Evolutionary conservation across 352 stramenopile species (phyloP).

Genomic region (Pythium aquatile): DNA sequence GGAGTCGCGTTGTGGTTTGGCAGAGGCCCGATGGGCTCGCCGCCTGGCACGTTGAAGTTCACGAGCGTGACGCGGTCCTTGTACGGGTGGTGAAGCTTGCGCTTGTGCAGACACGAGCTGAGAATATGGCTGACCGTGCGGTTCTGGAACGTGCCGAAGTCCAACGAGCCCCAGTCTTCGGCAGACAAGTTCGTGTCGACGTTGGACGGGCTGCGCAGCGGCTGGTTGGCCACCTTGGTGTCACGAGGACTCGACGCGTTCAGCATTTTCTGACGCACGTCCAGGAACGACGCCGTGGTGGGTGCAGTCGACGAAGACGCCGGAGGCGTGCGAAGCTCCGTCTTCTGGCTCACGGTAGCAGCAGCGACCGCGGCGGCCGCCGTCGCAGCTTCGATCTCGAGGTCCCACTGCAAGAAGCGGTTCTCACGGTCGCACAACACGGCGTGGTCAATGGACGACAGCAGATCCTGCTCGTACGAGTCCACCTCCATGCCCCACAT

Average conservation of each 20-base stretch:
- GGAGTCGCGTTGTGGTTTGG: constrained; percentile 9
- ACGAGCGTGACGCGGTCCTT: constrained; percentile 84
- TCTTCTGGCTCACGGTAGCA: constrained; percentile 19
- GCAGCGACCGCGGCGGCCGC: constrained; percentile 31
- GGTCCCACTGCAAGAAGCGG: constrained; percentile 73
- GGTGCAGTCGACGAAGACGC: constrained; percentile 2
- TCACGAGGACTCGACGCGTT: constrained; percentile 60
- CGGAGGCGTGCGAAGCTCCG: constrained; percentile 22
- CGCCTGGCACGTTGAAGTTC: constrained; percentile 72
- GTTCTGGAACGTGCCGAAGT: constrained; percentile 83
- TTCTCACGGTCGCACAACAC: constrained; percentile 82
- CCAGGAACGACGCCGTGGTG: constrained; percentile 1
- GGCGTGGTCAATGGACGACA: constrained; percentile 75
- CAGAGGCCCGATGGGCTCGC: constrained; percentile 24
- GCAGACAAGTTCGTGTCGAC: constrained; percentile 52
- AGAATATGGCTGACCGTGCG: constrained; percentile 83
- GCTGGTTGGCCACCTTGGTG: constrained; percentile 27
- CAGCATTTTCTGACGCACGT: constrained; percentile 27
- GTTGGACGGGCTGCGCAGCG: constrained; percentile 54
- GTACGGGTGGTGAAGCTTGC: constrained; percentile 81
- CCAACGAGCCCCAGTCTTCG: constrained; percentile 73
- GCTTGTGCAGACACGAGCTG: constrained; percentile 79
- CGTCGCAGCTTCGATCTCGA: constrained; percentile 49
- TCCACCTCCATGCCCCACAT: constrained; percentile 77
- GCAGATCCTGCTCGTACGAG: constrained; percentile 64